Base-by-base conservation (phyloP, 2,329 filamentous ascomycete genomes). In the Hawksworthiomyces lignivorus region DNA sequence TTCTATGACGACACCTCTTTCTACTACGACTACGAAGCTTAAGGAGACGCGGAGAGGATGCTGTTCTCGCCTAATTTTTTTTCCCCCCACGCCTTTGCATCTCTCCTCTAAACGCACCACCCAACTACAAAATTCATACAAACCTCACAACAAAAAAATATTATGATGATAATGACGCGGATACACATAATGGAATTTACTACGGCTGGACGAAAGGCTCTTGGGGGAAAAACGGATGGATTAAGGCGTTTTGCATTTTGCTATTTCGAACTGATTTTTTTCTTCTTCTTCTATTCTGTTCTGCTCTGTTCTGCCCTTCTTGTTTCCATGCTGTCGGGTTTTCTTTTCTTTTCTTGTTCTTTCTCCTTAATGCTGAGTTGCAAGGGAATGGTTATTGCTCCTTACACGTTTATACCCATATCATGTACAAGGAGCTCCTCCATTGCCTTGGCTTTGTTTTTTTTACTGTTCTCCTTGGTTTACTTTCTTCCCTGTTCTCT, bases 11-110 rank as follows among this genome's bases (percentile, higher is more conserved):
- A 45, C 18, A 30, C 41, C 10, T 37, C 48, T 5, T 48, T 37
- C 28, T 50, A 44, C 34, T 47, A 50, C 38, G 46, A 45, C 40
- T 50, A 49, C 22, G 39, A 47, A 11, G 18, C 29, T 5, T 32
- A 18, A 20, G n/a, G n/a, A n/a, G n/a, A n/a, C n/a, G n/a, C n/a
- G n/a, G n/a, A n/a, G n/a, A n/a, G n/a, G n/a, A n/a, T n/a, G n/a
- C n/a, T n/a, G n/a, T n/a, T n/a, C n/a, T n/a, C n/a, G n/a, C n/a
- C n/a, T n/a, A n/a, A n/a, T n/a, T n/a, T n/a, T n/a, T n/a, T n/a
- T n/a, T n/a, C n/a, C n/a, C n/a, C n/a, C n/a, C n/a, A n/a, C n/a
- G n/a, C n/a, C n/a, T n/a, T n/a, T n/a, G n/a, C n/a, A 7, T 36
- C 33, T 41, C 38, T 20, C 38, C 17, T 33, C 38, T 18, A n/a